Conservation (phyloP, 768 basidiomycete species). For the Tephrocybe sp. region DNA sequence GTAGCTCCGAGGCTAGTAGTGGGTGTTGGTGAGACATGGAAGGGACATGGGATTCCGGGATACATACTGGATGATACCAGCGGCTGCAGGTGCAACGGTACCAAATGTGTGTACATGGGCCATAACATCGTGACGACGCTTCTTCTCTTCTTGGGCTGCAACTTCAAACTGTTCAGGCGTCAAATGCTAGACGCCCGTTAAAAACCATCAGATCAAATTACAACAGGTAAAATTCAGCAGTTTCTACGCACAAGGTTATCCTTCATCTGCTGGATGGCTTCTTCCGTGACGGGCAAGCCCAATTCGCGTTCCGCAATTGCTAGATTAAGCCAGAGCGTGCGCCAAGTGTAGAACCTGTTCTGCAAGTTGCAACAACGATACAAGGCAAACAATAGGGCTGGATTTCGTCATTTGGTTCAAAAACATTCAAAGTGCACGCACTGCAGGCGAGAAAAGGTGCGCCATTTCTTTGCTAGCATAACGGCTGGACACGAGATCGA, state of each 20-base stretch:
- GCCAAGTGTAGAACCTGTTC: constrained; percentile 96
- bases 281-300: constrained; percentile 83
- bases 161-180: constrained; percentile 88
- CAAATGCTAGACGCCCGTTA: constrained; percentile 49
- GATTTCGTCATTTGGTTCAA: neutral
- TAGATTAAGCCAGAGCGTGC: constrained; percentile 92
- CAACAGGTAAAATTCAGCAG: neutral
- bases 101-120: constrained; percentile 99
- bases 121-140: constrained; percentile 98
- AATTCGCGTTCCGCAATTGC: constrained; percentile 96
- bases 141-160: constrained; percentile 95
- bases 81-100: constrained; percentile 87
- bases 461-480: constrained; percentile 99
- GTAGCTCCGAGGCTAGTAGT: constrained; percentile 66
- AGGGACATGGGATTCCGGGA: neutral
- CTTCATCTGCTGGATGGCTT: constrained; percentile 93
- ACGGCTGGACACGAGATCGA: constrained; percentile 51
- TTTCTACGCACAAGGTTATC: constrained; percentile 71
- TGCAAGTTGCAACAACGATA: constrained; percentile 27
- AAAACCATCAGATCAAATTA: constrained; percentile 4
- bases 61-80: constrained; percentile 90
- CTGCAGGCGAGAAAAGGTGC: constrained; percentile 91
- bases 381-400: neutral
- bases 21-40: neutral
- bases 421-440: constrained; percentile 33